Base-by-base conservation (phyloP, 2,329 filamentous ascomycete species). In the Aspergillus ochraceus region DNA sequence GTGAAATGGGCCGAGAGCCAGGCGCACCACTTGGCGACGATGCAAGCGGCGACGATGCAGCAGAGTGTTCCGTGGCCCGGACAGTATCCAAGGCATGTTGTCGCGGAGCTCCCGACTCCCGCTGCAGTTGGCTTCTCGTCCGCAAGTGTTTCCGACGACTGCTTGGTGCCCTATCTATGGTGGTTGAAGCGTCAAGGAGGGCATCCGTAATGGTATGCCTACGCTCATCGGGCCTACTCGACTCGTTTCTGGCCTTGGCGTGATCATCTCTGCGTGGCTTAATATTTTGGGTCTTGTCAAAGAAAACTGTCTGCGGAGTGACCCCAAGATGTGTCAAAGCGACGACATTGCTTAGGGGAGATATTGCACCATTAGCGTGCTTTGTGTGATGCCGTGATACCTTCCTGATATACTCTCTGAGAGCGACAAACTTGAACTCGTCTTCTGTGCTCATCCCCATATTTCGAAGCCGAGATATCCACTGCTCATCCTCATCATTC, bases 401-500 rank as follows among this genome's bases (percentile, higher is more conserved):
- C 45, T 91, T 87, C 90, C 91, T 97, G 46, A 99, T 91, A 69
- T 96, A 98, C 71, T 97, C 93, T 59, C 91, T 84, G 11, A 99
- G 81, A 5, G 88, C 90, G 39, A 98, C 80, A 2, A 99, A 79
- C 74, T 99, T 98, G 71, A 90, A 86, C 66, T 99, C 95, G 66
- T 99, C 94, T 49, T 97, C 93, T 1, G 82, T 71, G 1, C 83
- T 80, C 80, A 99, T 86, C 0, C 95, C 95, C 47, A 96, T 86
- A 64, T 91, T 96, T 54, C 90, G 86, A 52, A 99, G 78, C 64
- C 92, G 90, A 14, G 85, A 82, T n/a, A 99, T 80, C 93, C 95
- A 98, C 66, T 92, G 87, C 63, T 97, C 92, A 71, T 99, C 95
- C 73, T 98, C 94, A 9, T 96, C 92, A 66, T 93, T 97, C 70